Evolutionary conservation across 2,329 filamentous ascomycete genomes (phyloP).

Genomic region (Pestalotiopsis sp.): DNA sequence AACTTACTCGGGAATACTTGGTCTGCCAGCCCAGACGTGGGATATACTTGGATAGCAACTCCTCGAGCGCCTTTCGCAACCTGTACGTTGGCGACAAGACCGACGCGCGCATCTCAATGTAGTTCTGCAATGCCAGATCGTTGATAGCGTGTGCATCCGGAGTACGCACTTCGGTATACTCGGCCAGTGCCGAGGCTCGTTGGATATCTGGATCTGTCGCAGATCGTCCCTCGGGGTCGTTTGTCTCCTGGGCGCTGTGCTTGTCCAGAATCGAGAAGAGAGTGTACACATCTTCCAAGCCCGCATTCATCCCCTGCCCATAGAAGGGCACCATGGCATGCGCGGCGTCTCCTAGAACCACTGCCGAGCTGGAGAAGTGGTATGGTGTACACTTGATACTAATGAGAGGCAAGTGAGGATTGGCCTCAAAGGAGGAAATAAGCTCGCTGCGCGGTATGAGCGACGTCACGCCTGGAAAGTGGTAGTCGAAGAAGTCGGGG

Average conservation of each 20-base stretch:
- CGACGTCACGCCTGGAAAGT: slow-evolving; percentile 85
- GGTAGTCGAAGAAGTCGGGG: slow-evolving; percentile 73
- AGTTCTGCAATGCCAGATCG: slow-evolving; percentile 88
- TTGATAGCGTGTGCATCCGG: slow-evolving; percentile 89
- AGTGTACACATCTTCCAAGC: slow-evolving; percentile 89
- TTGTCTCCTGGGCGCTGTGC: slow-evolving; percentile 52
- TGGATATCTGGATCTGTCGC: slow-evolving; percentile 55
- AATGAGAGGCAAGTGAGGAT: slow-evolving; percentile 91
- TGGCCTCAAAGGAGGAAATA: slow-evolving; percentile 72
- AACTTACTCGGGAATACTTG: slow-evolving; percentile 90
- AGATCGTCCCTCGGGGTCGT: slow-evolving; percentile 33
- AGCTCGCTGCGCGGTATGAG: slow-evolving; percentile 71
- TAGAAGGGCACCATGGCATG: slow-evolving; percentile 99
- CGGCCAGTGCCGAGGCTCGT: slow-evolving; percentile 70
- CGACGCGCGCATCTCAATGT: slow-evolving; percentile 88
- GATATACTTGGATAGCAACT: slow-evolving; percentile 75
- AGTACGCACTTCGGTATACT: slow-evolving; percentile 75
- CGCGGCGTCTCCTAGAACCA: slow-evolving; percentile 90
- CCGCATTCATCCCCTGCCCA: slow-evolving; percentile 96
- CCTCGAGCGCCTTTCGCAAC: slow-evolving; percentile 83
- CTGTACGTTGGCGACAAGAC: slow-evolving; percentile 79
- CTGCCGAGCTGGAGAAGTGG: slow-evolving; percentile 74
- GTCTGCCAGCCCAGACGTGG: slow-evolving; percentile 86
- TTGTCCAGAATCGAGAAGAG: slow-evolving; percentile 83
- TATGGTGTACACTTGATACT: slow-evolving; percentile 92